Evolutionary conservation across 331 rosid species (phyloP).

Genomic region (Stylosanthes scabra): DNA sequence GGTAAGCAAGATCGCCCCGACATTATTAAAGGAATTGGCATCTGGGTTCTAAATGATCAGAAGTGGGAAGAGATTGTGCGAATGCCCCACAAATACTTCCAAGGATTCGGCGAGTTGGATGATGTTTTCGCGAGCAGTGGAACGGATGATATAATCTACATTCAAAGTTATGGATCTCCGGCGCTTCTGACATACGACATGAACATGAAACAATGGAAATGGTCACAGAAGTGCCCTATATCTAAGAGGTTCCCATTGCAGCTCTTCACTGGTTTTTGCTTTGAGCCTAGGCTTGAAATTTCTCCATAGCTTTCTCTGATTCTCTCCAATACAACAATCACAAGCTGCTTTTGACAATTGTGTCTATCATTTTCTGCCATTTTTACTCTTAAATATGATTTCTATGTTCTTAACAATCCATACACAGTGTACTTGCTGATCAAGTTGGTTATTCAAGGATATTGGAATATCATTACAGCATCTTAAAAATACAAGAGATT

Average conservation of each 20-base stretch:
- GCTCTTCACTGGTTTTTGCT: slow-evolving; percentile 94
- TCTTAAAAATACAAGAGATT: slow-evolving; percentile 50
- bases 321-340: slow-evolving; percentile 35
- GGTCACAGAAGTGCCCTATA: slow-evolving; percentile 94
- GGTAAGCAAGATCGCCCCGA: slow-evolving; percentile 81
- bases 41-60: slow-evolving; percentile 76
- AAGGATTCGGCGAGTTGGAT: slow-evolving; percentile 93
- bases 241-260: slow-evolving; percentile 83
- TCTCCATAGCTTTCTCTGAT: slow-evolving; percentile 60
- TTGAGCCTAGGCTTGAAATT: slow-evolving; percentile 86
- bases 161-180: slow-evolving; percentile 92
- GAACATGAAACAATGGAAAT: slow-evolving; percentile 77
- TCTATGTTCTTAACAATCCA: slow-evolving; percentile 37
- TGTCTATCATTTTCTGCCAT: slow-evolving; percentile 44
- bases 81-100: slow-evolving; percentile 89
- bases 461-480: slow-evolving; percentile 56
- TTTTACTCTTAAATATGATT: slow-evolving; percentile 46
- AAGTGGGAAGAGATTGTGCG: slow-evolving; percentile 81
- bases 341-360: slow-evolving; percentile 40
- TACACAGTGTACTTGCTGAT: slow-evolving; percentile 63
- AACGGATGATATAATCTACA: slow-evolving; percentile 70
- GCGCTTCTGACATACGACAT: slow-evolving; percentile 77
- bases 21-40: slow-evolving; percentile 90
- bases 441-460: slow-evolving; percentile 63
- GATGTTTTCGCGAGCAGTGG: slow-evolving; percentile 93